Percentiles rank a stretch among this genome's conserved stretches.
Evolutionary conservation across 805 yeast genomes (phyloP).

Genomic region (Candida xiaguanensis): DNA sequence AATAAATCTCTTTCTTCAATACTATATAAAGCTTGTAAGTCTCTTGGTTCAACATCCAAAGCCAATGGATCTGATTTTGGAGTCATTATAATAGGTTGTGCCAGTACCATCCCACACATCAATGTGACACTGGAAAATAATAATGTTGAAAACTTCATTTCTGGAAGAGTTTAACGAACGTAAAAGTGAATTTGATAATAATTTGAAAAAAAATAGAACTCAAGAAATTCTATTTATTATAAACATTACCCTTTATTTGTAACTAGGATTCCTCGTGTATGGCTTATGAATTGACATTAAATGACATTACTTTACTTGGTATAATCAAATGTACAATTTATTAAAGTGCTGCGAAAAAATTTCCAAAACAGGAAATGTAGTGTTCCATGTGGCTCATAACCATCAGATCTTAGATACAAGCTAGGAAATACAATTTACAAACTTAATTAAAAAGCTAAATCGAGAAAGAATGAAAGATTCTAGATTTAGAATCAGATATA

Average conservation of each 20-base stretch:
- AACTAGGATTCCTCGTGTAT: not conserved
- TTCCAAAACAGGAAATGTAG: not conserved
- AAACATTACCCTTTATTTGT: not conserved
- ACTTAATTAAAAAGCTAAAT: not conserved
- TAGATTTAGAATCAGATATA: not conserved
- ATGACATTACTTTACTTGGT: not conserved
- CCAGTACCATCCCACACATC: slow-evolving; percentile 8
- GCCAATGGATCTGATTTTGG: slow-evolving; percentile 7
- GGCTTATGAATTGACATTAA: not conserved
- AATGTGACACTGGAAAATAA: slow-evolving; percentile 12
- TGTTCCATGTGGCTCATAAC: not conserved
- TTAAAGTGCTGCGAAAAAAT: not conserved
- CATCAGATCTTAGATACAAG: not conserved
- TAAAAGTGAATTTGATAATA: not conserved
- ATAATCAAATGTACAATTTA: not conserved
- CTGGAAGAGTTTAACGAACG: not conserved
- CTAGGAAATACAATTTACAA: slow-evolving; percentile 1
- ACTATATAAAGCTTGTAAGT: slow-evolving; percentile 4
- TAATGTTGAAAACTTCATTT: slow-evolving; percentile 15
- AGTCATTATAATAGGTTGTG: slow-evolving; percentile 1
- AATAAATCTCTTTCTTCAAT: slow-evolving; percentile 15
- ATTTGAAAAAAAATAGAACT: not conserved
- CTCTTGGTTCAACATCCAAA: slow-evolving; percentile 6
- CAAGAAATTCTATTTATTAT: not conserved
- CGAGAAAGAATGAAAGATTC: not conserved